A percentile compares a stretch with the other conserved stretches of the same genome.
Conservation (phyloP, 2,329 filamentous ascomycete genomes). For the Xylariaceae sp. region DNA sequence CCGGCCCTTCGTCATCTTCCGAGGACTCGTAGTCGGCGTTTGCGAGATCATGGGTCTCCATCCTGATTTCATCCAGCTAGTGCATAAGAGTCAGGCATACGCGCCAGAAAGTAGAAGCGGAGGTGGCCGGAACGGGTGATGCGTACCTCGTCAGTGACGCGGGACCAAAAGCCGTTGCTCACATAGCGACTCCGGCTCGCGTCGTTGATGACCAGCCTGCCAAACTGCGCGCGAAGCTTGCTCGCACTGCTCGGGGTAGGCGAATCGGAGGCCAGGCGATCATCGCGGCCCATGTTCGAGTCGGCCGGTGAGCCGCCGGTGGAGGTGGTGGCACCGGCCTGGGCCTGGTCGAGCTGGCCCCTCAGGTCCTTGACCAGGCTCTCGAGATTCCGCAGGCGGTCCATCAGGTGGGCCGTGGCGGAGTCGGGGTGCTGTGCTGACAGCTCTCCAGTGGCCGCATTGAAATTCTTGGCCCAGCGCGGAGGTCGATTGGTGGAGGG, state of each 20-base stretch:
- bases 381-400: slow-evolving; percentile 46
- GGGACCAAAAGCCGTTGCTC: slow-evolving; percentile 50
- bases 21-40: slow-evolving; percentile 36
- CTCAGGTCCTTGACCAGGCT: slow-evolving; percentile 46
- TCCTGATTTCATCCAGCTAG: slow-evolving; percentile 42
- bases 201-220: slow-evolving; percentile 44
- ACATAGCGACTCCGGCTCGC: slow-evolving; percentile 42
- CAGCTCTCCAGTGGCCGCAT: slow-evolving; percentile 35
- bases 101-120: not conserved
- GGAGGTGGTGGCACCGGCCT: slow-evolving; percentile 26
- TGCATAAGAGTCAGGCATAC: slow-evolving; percentile 17
- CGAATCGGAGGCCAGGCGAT: slow-evolving; percentile 8
- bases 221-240: slow-evolving; percentile 39
- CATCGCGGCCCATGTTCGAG: slow-evolving; percentile 24
- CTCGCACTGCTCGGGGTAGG: slow-evolving; percentile 2
- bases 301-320: slow-evolving; percentile 29
- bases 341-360: slow-evolving; percentile 41
- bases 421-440: slow-evolving; percentile 29
- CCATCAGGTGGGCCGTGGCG: slow-evolving; percentile 39
- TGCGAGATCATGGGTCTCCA: slow-evolving; percentile 34
- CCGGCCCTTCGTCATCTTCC: slow-evolving; percentile 34
- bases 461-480: slow-evolving; percentile 47
- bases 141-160: slow-evolving; percentile 50
- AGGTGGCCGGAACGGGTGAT: not conserved
- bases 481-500: slow-evolving; percentile 47